A percentile compares a stretch with the other conserved stretches of the same genome.
Evolutionary conservation across 73 alveolate species (phyloP).

Genomic region (Paramecium sexaurelia): DNA sequence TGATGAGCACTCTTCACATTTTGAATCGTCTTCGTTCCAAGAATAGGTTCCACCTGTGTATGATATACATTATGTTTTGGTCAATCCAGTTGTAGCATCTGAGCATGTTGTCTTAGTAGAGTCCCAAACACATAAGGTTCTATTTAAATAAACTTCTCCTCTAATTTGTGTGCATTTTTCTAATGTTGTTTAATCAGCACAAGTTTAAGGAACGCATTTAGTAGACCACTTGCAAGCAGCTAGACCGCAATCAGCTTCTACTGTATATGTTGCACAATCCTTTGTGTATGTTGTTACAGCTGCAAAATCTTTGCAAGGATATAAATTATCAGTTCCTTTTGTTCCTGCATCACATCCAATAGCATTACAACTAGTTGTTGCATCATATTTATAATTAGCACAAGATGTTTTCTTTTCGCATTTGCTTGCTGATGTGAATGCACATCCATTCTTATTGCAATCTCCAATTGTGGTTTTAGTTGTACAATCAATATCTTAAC

Average conservation of each 20-base stretch:
- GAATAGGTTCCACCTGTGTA: background rate
- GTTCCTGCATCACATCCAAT: conserved; percentile 25
- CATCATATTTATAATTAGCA: background rate
- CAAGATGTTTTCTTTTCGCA: background rate
- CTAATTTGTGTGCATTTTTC: background rate
- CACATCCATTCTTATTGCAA: background rate
- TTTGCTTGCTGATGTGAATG: background rate
- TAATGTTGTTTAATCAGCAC: background rate
- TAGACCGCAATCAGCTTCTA: background rate
- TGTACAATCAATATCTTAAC: background rate
- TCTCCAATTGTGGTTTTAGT: background rate
- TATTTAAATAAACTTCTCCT: background rate
- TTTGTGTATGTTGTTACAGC: background rate
- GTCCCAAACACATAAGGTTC: background rate
- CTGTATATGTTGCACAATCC: background rate
- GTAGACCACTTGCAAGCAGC: background rate
- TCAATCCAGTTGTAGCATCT: conserved; percentile 25
- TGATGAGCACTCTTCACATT: background rate
- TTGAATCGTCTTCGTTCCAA: background rate
- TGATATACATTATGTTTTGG: background rate
- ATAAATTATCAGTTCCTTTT: background rate
- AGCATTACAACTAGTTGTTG: background rate
- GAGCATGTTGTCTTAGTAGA: background rate
- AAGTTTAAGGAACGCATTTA: background rate
- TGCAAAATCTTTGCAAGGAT: background rate